Evolutionary conservation across 441 rosid species (phyloP).

Genomic region (Biscutella laevigata): DNA sequence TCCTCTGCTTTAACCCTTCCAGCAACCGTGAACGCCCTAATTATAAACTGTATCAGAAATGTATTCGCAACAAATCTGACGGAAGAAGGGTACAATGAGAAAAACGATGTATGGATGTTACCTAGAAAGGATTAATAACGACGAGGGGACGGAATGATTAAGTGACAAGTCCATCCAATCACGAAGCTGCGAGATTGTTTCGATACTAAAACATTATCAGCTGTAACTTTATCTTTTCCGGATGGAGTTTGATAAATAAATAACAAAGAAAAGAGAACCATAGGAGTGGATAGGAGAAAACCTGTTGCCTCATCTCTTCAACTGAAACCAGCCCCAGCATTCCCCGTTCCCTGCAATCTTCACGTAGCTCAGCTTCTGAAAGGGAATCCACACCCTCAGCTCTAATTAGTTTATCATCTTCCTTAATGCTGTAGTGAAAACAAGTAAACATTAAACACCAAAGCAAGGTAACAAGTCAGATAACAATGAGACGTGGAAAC

Average conservation of each 20-base stretch:
- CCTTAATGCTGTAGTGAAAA: slow-evolving; percentile 53
- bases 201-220: slow-evolving; percentile 6
- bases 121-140: slow-evolving; percentile 77
- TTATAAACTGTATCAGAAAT: slow-evolving; percentile 7
- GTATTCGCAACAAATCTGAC: neutral
- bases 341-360: slow-evolving; percentile 85
- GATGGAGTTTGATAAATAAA: neutral
- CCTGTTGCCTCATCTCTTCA: slow-evolving; percentile 94
- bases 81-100: slow-evolving; percentile 1
- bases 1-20: slow-evolving; percentile 85
- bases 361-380: slow-evolving; percentile 76
- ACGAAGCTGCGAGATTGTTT: slow-evolving; percentile 44
- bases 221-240: neutral
- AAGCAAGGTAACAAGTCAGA: neutral
- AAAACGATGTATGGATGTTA: slow-evolving; percentile 8
- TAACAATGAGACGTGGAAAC: slow-evolving; percentile 12
- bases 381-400: slow-evolving; percentile 90
- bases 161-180: slow-evolving; percentile 88
- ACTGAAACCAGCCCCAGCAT: slow-evolving; percentile 77
- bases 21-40: slow-evolving; percentile 78
- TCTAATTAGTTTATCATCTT: slow-evolving; percentile 79
- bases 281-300: slow-evolving; percentile 15
- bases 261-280: slow-evolving; percentile 1
- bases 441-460: slow-evolving; percentile 1
- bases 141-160: slow-evolving; percentile 75